These are phyloP conservation scores for Cyberlindnera misumaiensis DNA, from an alignment of 805 yeast genomes.

Conservation along the genomic window DNA sequence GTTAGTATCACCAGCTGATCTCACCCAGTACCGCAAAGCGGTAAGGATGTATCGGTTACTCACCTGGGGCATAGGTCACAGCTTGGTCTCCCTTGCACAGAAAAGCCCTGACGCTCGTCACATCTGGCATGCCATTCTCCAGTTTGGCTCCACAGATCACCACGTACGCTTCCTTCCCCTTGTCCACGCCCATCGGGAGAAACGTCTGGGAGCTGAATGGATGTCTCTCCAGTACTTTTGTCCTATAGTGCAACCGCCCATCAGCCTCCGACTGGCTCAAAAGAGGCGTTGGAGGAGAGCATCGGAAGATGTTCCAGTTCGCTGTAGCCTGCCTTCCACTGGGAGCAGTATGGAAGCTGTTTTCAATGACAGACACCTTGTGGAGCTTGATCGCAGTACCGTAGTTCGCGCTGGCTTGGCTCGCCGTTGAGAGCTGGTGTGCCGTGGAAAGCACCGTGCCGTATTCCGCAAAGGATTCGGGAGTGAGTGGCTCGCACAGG, in stretches of 20 bases:
- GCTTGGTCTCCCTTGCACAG: constrained; percentile 78
- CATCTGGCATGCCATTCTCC: constrained; percentile 51
- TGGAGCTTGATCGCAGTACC: constrained; percentile 86
- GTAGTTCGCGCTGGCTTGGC: constrained; percentile 62
- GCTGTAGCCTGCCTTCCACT: constrained; percentile 46
- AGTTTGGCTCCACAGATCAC: constrained; percentile 70
- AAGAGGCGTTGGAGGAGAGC: constrained; percentile 67
- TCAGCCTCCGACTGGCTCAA: constrained; percentile 6
- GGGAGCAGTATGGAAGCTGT: constrained; percentile 41
- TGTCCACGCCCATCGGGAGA: constrained; percentile 78
- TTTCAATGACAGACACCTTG: constrained; percentile 62
- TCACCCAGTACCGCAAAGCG: too few species aligned
- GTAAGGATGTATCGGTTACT: constrained; percentile 5
- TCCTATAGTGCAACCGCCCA: constrained; percentile 8
- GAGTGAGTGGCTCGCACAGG: constrained; percentile 52
- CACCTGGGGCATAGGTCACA: constrained; percentile 70
- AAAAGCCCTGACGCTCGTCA: constrained; percentile 57
- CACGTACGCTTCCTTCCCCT: constrained; percentile 47
- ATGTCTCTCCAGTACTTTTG: constrained; percentile 79
- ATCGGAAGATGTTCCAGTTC: constrained; percentile 78
- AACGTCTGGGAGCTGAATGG: constrained; percentile 87
- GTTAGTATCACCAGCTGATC: constrained; percentile 3
- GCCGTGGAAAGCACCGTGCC: constrained; percentile 78
- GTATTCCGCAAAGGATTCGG: constrained; percentile 54
- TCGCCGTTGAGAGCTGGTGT: constrained; percentile 48